These are phyloP conservation scores for Thinopyrum elongatum DNA, from an alignment of 176 grass and related monocot species.

Conservation along the genomic window DNA sequence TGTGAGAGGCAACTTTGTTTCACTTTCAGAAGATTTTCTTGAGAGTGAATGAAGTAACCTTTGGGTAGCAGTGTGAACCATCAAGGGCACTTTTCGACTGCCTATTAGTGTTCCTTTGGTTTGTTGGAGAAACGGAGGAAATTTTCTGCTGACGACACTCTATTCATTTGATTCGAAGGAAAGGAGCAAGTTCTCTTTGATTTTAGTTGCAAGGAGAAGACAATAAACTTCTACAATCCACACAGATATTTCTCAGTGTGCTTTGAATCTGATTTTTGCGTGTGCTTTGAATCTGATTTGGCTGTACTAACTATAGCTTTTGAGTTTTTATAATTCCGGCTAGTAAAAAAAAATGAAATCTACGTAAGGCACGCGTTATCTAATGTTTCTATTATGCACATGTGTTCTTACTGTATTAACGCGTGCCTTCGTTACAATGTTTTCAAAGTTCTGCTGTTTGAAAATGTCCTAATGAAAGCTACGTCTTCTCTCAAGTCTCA, in stretches of 20 bases:
- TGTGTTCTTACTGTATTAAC: background rate
- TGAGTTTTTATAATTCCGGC: background rate
- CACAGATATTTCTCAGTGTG: background rate
- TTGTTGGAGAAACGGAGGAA: background rate
- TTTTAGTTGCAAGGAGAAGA: background rate
- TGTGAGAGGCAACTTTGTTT: background rate
- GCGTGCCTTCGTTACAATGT: background rate
- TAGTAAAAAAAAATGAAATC: background rate
- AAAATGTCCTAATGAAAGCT: background rate
- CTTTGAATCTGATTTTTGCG: background rate
- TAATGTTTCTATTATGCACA: background rate
- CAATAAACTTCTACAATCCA: background rate
- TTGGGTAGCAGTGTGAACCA: background rate
- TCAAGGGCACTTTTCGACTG: background rate
- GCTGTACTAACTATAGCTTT: background rate
- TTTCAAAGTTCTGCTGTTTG: background rate
- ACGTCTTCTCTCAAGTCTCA: background rate
- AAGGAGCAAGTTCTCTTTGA: background rate
- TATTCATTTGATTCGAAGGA: background rate
- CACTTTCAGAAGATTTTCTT: constrained; percentile 1
- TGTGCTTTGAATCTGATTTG: background rate
- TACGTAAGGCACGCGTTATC: background rate
- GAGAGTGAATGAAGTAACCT: background rate
- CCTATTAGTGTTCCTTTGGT: background rate
- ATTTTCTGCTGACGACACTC: background rate